phyloP scores from a whole-genome alignment of 1,139 yeast genomes.

The Taphrina confusa region DNA sequence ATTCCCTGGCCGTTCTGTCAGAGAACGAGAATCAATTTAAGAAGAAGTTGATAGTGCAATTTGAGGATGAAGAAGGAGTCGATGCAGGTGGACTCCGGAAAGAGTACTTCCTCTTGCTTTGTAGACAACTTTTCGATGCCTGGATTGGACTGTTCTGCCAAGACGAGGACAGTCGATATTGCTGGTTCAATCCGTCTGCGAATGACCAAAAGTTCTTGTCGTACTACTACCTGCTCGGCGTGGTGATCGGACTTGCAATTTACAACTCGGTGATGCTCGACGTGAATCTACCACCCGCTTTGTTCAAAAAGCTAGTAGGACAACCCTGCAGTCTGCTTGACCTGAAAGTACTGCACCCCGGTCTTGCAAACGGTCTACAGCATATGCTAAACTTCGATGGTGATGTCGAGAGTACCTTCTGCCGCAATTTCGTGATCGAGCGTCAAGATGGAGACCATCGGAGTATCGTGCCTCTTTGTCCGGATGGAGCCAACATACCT shows the following conservation, averaged over 20 bases:
- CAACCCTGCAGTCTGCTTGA: slow-evolving; percentile 62
- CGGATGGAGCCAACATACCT: slow-evolving; percentile 55
- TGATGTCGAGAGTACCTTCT: slow-evolving; percentile 53
- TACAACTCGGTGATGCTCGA: slow-evolving; percentile 87
- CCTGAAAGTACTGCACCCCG: slow-evolving; percentile 66
- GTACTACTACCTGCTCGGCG: slow-evolving; percentile 74
- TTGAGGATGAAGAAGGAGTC: slow-evolving; percentile 82
- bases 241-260: slow-evolving; percentile 82
- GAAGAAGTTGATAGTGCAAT: slow-evolving; percentile 74
- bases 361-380: slow-evolving; percentile 59
- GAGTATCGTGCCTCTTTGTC: slow-evolving; percentile 55
- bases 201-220: slow-evolving; percentile 44
- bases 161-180: slow-evolving; percentile 66
- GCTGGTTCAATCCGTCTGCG: slow-evolving; percentile 63
- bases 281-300: slow-evolving; percentile 68
- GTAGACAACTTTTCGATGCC: slow-evolving; percentile 68
- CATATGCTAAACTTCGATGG: slow-evolving; percentile 56
- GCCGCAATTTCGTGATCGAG: slow-evolving; percentile 51
- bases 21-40: slow-evolving; percentile 63
- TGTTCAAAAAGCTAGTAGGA: slow-evolving; percentile 72
- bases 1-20: slow-evolving; percentile 63
- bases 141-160: slow-evolving; percentile 54
- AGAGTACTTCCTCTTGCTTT: slow-evolving; percentile 84
- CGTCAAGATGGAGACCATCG: slow-evolving; percentile 40
- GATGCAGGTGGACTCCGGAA: slow-evolving; percentile 94